These are phyloP conservation scores for Neurospora sp. DNA, from an alignment of 2,329 filamentous ascomycete species.

Conservation along the genomic window DNA sequence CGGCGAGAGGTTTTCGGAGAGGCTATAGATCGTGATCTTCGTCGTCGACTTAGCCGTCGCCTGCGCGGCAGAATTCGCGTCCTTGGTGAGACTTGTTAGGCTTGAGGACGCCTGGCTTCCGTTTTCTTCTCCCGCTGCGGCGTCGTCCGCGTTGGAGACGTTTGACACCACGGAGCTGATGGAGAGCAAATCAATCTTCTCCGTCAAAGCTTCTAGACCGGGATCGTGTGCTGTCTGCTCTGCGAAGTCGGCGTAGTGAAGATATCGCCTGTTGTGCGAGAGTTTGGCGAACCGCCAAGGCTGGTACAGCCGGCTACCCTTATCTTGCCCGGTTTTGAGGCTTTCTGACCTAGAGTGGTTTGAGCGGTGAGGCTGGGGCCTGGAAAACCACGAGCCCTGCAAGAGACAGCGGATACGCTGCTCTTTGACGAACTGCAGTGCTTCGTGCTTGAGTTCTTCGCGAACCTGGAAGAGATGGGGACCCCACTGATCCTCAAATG, in stretches of 20 bases:
- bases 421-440: constrained; percentile 92
- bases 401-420: constrained; percentile 86
- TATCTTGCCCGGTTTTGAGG: constrained; percentile 15
- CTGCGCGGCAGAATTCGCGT: not conserved
- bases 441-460: constrained; percentile 82
- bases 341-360: constrained; percentile 33
- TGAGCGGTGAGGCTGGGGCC: constrained; percentile 25
- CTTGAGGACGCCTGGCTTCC: constrained; percentile 23
- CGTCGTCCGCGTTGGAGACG: constrained; percentile 57
- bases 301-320: constrained; percentile 31
- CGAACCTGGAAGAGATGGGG: constrained; percentile 82
- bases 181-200: constrained; percentile 77
- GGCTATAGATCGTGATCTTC: constrained; percentile 87
- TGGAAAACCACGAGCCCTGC: constrained; percentile 77
- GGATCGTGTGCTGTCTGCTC: constrained; percentile 55
- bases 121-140: constrained; percentile 19
- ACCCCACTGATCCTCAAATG: constrained; percentile 93
- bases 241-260: constrained; percentile 84
- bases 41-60: constrained; percentile 44
- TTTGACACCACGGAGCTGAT: constrained; percentile 94
- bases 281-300: constrained; percentile 78
- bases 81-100: not conserved
- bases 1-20: constrained; percentile 30
- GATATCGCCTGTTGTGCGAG: constrained; percentile 79
- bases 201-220: constrained; percentile 58